A percentile compares a stretch with the other conserved stretches of the same genome.
phyloP scores from a whole-genome alignment of 2,329 filamentous ascomycete species.

The Paecilomyces sp. region DNA sequence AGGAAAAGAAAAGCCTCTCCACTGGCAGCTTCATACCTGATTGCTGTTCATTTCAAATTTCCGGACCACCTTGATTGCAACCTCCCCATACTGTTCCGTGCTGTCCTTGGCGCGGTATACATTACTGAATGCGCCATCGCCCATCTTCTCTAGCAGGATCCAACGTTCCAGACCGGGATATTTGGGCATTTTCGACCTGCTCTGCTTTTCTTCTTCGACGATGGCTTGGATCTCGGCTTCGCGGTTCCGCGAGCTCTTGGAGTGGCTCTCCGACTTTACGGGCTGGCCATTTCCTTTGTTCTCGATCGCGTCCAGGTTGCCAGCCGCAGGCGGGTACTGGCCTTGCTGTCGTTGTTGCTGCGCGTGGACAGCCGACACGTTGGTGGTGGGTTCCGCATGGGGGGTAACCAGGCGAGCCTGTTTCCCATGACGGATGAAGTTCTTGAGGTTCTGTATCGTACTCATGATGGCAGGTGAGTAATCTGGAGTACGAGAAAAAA shows the following conservation, averaged over 20 bases:
- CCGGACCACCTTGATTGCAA: conserved; percentile 96
- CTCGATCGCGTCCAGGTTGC: conserved; percentile 55
- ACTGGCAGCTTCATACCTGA: conserved; percentile 66
- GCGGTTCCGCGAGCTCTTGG: conserved; percentile 37
- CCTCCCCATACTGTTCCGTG: conserved; percentile 65
- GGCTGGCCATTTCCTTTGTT: conserved; percentile 58
- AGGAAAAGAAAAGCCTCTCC: conserved; percentile 22
- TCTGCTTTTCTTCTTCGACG: conserved; percentile 85
- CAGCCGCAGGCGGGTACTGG: conserved; percentile 44
- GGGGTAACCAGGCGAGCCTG: conserved; percentile 67
- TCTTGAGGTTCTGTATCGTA: conserved; percentile 91
- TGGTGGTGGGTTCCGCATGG: conserved; percentile 56
- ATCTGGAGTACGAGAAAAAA: background rate
- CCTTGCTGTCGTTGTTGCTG: conserved; percentile 50
- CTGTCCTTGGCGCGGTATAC: conserved; percentile 84
- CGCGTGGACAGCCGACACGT: conserved; percentile 58
- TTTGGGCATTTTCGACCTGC: conserved; percentile 72
- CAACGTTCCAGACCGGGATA: conserved; percentile 83
- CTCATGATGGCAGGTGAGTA: conserved; percentile 41
- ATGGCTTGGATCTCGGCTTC: conserved; percentile 71
- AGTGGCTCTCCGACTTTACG: conserved; percentile 58
- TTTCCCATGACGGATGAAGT: conserved; percentile 97
- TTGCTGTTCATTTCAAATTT: conserved; percentile 99
- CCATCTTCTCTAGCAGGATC: conserved; percentile 92
- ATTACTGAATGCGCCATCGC: conserved; percentile 97